Base-by-base conservation (phyloP, 805 yeast species). In the Yamadazyma philogaea region DNA sequence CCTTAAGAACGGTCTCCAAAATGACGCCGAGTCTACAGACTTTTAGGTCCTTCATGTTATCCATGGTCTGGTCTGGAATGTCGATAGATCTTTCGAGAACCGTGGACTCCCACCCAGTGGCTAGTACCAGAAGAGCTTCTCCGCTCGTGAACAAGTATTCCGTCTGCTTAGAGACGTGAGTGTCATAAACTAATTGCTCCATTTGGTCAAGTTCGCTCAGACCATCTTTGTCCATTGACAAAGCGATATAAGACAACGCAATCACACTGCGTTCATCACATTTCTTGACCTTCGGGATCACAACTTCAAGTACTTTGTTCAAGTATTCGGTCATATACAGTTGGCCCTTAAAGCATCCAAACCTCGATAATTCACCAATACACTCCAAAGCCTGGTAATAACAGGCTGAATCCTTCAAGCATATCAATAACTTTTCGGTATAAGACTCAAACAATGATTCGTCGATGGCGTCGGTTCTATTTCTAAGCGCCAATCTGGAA, bases 61-160 rank as follows among this genome's bases (percentile, higher is more conserved):
- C 38, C 1, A 54, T 22, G 0, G 26, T 32, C 4, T 51, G 59
- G 11, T 68, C 75, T 39, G 68, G 75, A 16, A 86, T 66, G 54
- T 85, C 95, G 35, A 80, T 53, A 11, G 73, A 64, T 34, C 75
- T 72, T 20, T 58, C 55, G 49, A 88, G 60, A 11, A 74, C 69
- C 21, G 66, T 70, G 1, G 96, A 82, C 2, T 72, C 59, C 93
- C 95, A 84, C 0, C 96, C 96, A 15, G 80, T 74, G 0, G 87
- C 82, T 4, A 84, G 54, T 11, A 87, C 69, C 19, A 86, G 72
- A 15, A 90, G 62, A 0, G 96, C 89, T 57, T 91, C 98, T 40
- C 98, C 97, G 36, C 82, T 74, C 0, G 88, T 73, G 50, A 91
- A 87, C 16, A 84, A 63, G 39, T 70, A 77, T 46, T 91, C 97